These are phyloP conservation scores for Juncus inflexus DNA, from an alignment of 176 grass and related monocot genomes.

Conservation along the genomic window DNA sequence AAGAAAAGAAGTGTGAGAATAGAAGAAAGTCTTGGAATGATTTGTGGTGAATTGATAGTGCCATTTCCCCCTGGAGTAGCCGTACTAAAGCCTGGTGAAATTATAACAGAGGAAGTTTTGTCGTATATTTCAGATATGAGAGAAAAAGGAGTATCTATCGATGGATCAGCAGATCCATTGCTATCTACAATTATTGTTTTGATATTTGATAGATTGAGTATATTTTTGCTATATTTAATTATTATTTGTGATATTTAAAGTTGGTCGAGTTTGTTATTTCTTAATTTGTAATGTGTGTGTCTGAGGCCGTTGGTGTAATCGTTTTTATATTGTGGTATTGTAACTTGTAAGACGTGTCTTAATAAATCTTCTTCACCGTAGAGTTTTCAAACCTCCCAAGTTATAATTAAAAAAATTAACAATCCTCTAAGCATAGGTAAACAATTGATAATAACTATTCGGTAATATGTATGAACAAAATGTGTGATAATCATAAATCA, in stretches of 20 bases:
- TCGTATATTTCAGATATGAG: conserved; percentile 43
- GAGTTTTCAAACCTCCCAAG: no score
- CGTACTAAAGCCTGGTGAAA: conserved; percentile 56
- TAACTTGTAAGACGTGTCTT: no score
- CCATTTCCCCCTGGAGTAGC: conserved; percentile 72
- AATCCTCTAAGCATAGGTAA: no score
- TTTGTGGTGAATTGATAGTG: conserved; percentile 69
- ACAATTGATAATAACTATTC: no score
- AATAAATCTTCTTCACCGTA: no score
- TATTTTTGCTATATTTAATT: neutral
- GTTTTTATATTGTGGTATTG: no score
- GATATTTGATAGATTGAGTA: conserved; percentile 37
- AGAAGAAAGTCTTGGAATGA: conserved; percentile 48
- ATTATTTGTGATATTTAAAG: conserved; percentile 19
- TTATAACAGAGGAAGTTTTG: conserved; percentile 47
- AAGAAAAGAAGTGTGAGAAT: conserved; percentile 45
- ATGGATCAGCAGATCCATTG: conserved; percentile 47
- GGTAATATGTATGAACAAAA: no score
- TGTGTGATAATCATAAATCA: no score
- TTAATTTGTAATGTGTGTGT: no score
- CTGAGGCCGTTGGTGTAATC: no score
- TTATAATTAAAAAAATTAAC: no score
- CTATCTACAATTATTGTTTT: conserved; percentile 59
- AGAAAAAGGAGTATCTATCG: conserved; percentile 41
- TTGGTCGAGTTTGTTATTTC: no score